Base-by-base conservation (phyloP, 108 stramenopile species). In the Cyclotella baltica region DNA sequence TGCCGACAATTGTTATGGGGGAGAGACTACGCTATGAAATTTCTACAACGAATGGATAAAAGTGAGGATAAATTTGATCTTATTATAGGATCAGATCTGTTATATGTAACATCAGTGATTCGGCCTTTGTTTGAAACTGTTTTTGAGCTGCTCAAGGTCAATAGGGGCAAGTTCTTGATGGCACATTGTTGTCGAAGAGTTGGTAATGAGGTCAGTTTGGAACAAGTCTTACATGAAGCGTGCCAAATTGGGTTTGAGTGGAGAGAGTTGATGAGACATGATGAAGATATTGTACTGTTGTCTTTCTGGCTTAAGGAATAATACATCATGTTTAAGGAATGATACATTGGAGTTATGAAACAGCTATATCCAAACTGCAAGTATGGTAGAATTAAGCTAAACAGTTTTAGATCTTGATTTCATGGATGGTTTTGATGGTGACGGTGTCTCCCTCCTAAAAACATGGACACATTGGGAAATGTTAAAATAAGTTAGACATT, bases 1-100 rank as follows among this genome's bases (percentile, higher is more conserved):
- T 80, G 72, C 37, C 47, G 40, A 22, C 81, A 81, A 43, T 70
- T 83, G 83, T 27, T 83, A 22, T 83, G 83, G 86, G 83, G 85
- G 6, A 48, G 76, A 58, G 65, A 76, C 25, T 31, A 58, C 35
- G 58, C 81, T 4, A 38, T 43, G 47, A 16, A 67, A 50, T 82
- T 72, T 48, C 61, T 77, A 40, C 37, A 61, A 20, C 64, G 57
- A 31, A 65, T 64, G 40, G 3, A 13, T 20, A 28, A 31, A 10
- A 53, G 4, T 34, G 53, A 37, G n/a, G 38, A 46, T 28, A 76
- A 33, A 27, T 71, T 77, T 77, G 77, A 77, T 31, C 27, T 77
- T 22, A 72, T 77, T 36, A 30, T 77, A 20, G 77, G 77, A 2
- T 77, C 77, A 38, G 77, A 77, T 55, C 59, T 77, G 4, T 25